These are phyloP conservation scores for Artemisia princeps DNA, from an alignment of 140 eudicot genomes.

Conservation along the genomic window DNA sequence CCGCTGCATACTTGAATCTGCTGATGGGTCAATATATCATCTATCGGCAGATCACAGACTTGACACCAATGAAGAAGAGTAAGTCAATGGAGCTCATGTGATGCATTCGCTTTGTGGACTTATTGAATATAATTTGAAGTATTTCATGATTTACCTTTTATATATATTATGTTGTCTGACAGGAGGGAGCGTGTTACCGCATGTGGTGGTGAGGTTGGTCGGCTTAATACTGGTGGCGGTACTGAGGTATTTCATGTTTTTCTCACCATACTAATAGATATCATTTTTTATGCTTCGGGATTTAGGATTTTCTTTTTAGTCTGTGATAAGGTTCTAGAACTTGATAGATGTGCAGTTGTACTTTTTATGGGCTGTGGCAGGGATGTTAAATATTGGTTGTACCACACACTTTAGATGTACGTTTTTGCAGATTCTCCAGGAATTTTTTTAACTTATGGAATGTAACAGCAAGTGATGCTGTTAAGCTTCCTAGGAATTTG, in stretches of 20 bases:
- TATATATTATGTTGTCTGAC: neutral
- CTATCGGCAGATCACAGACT: constrained; percentile 96
- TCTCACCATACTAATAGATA: neutral
- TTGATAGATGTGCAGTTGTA: neutral
- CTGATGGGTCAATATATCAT: constrained; percentile 70
- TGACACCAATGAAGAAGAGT: constrained; percentile 87
- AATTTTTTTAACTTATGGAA: too few species aligned
- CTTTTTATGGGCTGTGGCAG: neutral
- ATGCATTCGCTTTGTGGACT: constrained; percentile 13
- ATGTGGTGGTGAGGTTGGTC: constrained; percentile 96
- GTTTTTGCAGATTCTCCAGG: neutral
- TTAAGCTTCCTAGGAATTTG: too few species aligned
- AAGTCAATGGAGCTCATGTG: constrained; percentile 24
- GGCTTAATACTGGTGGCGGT: constrained; percentile 92
- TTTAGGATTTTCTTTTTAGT: neutral
- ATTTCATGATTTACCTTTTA: constrained; percentile 11
- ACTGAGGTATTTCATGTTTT: constrained; percentile 57
- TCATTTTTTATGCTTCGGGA: neutral
- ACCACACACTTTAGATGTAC: neutral
- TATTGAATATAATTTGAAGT: neutral
- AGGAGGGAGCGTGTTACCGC: constrained; percentile 92
- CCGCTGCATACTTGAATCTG: constrained; percentile 85
- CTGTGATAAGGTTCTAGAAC: neutral
- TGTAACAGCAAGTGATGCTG: too few species aligned
- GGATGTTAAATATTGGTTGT: too few species aligned